Percentiles rank a stretch among this genome's conserved stretches.
Evolutionary conservation across 2,329 filamentous ascomycete genomes (phyloP).

Genomic region (Dothideomycetes sp.): DNA sequence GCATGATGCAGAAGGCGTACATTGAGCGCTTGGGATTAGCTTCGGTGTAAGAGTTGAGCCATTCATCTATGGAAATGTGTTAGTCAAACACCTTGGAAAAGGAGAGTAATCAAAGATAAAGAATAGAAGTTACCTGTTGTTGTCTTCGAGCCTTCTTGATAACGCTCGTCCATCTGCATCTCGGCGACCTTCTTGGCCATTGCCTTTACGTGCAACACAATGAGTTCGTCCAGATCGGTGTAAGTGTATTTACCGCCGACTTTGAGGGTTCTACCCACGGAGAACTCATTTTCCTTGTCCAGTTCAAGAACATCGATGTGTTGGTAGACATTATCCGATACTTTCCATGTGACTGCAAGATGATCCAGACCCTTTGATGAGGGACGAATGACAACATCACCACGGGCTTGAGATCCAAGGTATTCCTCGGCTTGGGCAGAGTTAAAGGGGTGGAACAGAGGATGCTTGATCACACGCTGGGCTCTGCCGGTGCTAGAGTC

Average conservation of each 20-base stretch:
- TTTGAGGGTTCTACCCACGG: conserved; percentile 74
- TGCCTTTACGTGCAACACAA: conserved; percentile 91
- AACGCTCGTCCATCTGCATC: conserved; percentile 91
- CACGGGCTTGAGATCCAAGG: conserved; percentile 72
- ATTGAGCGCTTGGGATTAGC: conserved; percentile 90
- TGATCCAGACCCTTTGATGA: conserved; percentile 94
- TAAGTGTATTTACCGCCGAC: conserved; percentile 87
- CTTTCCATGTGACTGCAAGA: conserved; percentile 95
- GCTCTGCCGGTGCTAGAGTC: conserved; percentile 76
- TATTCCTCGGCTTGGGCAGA: conserved; percentile 87
- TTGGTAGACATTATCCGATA: conserved; percentile 90
- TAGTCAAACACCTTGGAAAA: background rate
- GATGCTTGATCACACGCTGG: conserved; percentile 94
- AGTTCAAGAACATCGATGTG: conserved; percentile 96
- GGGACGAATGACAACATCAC: conserved; percentile 89
- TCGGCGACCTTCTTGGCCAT: conserved; percentile 98
- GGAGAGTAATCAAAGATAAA: conserved; percentile 2
- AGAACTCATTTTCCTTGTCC: conserved; percentile 95
- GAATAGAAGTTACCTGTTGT: conserved; percentile 66
- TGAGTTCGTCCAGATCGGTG: conserved; percentile 91
- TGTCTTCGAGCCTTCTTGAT: conserved; percentile 67
- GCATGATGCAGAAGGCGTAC: conserved; percentile 92
- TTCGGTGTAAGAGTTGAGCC: conserved; percentile 90
- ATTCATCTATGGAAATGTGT: conserved; percentile 58
- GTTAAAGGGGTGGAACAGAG: conserved; percentile 90